These are phyloP conservation scores for Carex kokanica DNA, from an alignment of 176 grass and related monocot genomes.

Conservation along the genomic window DNA sequence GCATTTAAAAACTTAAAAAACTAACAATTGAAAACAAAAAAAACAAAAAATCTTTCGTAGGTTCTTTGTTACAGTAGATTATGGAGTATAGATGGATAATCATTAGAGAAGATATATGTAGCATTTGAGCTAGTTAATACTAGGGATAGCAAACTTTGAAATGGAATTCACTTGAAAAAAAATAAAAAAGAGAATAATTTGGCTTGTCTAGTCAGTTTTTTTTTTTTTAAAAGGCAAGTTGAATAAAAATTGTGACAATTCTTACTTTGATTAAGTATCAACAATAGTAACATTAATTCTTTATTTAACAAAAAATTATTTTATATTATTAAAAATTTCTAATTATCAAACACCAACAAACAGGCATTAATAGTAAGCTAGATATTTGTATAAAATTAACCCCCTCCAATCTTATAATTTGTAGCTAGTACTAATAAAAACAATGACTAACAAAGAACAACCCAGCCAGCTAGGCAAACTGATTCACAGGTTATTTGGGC, in stretches of 20 bases:
- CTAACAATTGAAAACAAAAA: background rate
- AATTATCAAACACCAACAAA: background rate
- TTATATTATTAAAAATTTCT: background rate
- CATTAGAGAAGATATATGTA: background rate
- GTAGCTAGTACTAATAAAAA: background rate
- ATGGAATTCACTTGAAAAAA: too few species aligned
- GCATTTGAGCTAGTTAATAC: background rate
- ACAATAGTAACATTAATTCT: too few species aligned
- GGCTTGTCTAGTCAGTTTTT: background rate
- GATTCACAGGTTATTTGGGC: background rate
- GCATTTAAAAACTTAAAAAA: background rate
- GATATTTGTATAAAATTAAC: background rate
- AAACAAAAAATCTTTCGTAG: background rate
- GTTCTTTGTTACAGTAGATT: background rate
- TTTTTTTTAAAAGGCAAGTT: too few species aligned
- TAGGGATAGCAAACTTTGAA: too few species aligned
- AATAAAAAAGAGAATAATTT: background rate
- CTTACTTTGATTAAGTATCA: too few species aligned
- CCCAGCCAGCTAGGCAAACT: background rate
- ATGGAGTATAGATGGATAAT: background rate
- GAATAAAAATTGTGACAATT: too few species aligned
- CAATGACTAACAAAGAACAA: background rate
- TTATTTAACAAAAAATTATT: too few species aligned
- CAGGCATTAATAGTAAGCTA: background rate
- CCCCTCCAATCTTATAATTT: background rate